A percentile compares a stretch with the other conserved stretches of the same genome.
Evolutionary conservation across 805 yeast genomes (phyloP).

Genomic region (Pichia californica): DNA sequence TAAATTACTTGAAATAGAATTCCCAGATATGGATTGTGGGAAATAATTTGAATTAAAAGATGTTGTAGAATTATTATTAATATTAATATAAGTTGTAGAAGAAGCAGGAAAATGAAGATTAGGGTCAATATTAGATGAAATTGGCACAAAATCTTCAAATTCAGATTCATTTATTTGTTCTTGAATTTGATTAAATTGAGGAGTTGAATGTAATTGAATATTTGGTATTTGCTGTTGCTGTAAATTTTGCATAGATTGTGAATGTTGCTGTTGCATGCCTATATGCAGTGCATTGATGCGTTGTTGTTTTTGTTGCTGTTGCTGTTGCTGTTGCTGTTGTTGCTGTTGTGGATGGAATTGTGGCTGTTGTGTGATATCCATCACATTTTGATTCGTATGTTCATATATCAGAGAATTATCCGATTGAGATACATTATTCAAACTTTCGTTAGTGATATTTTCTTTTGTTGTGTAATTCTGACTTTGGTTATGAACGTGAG

Average conservation of each 20-base stretch:
- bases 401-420: conserved; percentile 6
- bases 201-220: background rate
- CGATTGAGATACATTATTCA: background rate
- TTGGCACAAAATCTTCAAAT: conserved; percentile 26
- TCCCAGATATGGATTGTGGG: conserved; percentile 9
- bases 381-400: background rate
- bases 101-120: conserved; percentile 21
- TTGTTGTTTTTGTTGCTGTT: conserved; percentile 2
- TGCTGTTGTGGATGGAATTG: background rate
- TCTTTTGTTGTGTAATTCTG: conserved; percentile 8
- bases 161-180: conserved; percentile 10
- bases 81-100: background rate
- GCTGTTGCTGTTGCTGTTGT: conserved; percentile 1
- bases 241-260: background rate
- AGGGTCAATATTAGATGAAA: conserved; percentile 21
- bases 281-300: conserved; percentile 3
- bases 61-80: conserved; percentile 20
- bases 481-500: background rate
- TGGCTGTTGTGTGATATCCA: background rate
- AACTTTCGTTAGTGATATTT: background rate
- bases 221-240: background rate
- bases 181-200: conserved; percentile 7
- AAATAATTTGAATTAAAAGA: conserved; percentile 6
- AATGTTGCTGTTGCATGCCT: too few relatives aligned
- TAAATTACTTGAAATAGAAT: conserved; percentile 10